Evolutionary conservation across 208 protist species (phyloP), one percentile per base, ranked within the genome.

Genomic region (Endotrypanum monterogeii): DNA sequence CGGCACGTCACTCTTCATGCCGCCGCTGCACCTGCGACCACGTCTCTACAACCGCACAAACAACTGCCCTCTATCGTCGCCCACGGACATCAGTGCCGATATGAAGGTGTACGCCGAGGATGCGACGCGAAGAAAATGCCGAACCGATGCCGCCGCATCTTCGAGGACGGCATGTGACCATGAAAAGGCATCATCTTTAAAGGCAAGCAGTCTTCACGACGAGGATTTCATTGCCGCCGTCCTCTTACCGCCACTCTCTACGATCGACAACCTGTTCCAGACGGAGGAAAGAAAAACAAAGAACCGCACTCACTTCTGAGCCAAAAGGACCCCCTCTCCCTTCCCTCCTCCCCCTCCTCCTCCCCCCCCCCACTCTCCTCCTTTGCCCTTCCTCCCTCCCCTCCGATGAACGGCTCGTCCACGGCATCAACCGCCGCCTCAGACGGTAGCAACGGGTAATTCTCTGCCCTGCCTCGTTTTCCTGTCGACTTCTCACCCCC

Each of bases 1-100:
- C 23, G 76, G 76, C 69, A 62, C 76, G 11, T 80, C 76, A 14
- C 30, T 80, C 39, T 54, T 80, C 39, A 51, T 69, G 6, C 55
- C 66, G 14, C 76, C 76, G 50, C 61, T 80, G 32, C 68, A 37
- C 7, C 52, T 71, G 61, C 69, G 61, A 14, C 20, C 50, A 35
- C 76, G 69, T 3, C 51, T 44, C 16, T 74, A 75, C 76, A 75
- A 75, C 62, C 30, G 44, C 30, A 48, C 52, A 9, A 23, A 52
- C 54, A 39, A 74, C 46, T 80, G 76, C 46, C 55, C 76, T 28
- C n/a, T 25, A 11, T 51, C 41, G 28, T 58, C 41, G 28, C 44
- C 66, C 32, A 25, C 20, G 28, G 30, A n/a, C 3, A 7, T 44
- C 4, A 51, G 23, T 28, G 52, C 20, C 58, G 51, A 28, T 3